Evolutionary conservation across 2,329 filamentous ascomycete species (phyloP).

Genomic region (Penicillium sp.): DNA sequence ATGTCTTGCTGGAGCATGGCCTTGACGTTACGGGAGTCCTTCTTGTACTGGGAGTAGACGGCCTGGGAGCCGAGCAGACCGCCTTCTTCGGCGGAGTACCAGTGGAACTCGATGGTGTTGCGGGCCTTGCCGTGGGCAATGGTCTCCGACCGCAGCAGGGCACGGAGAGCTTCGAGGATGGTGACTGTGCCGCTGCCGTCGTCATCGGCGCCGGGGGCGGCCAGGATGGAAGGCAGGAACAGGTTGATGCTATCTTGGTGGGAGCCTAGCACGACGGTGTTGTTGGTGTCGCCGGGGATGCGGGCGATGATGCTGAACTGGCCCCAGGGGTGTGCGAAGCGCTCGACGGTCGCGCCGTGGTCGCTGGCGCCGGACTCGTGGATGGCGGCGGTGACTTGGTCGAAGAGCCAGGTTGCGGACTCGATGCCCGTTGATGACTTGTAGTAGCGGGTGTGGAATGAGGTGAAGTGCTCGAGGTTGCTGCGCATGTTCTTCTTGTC

Average conservation of each 20-base stretch:
- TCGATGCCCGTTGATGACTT: conserved; percentile 69
- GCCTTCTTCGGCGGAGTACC: conserved; percentile 90
- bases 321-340: conserved; percentile 81
- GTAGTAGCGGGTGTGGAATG: conserved; percentile 60
- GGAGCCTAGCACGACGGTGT: conserved; percentile 84
- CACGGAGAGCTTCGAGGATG: conserved; percentile 86
- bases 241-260: conserved; percentile 97
- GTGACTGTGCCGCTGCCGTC: conserved; percentile 92
- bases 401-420: conserved; percentile 84
- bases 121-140: conserved; percentile 70
- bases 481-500: conserved; percentile 74
- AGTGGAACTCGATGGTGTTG: conserved; percentile 95
- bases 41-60: conserved; percentile 81
- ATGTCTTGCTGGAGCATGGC: conserved; percentile 99
- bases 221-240: conserved; percentile 78
- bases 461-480: conserved; percentile 72
- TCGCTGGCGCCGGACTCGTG: conserved; percentile 69
- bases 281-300: conserved; percentile 81
- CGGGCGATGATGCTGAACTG: conserved; percentile 90
- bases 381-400: conserved; percentile 72
- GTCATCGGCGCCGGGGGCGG: conserved; percentile 91
- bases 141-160: conserved; percentile 72
- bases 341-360: conserved; percentile 67
- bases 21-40: conserved; percentile 73
- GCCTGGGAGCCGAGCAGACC: conserved; percentile 86